phyloP scores from a whole-genome alignment of 345 rosid species.

The Lepidium didymum region DNA sequence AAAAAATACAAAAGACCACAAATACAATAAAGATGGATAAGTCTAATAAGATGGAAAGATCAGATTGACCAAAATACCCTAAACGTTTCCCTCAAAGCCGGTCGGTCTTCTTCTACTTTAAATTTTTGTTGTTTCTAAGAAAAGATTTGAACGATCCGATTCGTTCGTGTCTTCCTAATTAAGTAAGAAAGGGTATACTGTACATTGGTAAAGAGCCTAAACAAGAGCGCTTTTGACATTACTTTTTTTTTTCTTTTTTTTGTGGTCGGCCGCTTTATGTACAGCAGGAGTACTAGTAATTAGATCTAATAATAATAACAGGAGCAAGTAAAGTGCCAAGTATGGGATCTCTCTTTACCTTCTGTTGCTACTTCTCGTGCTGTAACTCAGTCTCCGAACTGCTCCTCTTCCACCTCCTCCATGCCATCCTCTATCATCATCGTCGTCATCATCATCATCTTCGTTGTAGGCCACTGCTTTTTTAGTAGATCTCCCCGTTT shows the following conservation, averaged over 20 bases:
- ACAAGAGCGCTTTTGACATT: neutral
- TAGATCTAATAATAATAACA: neutral
- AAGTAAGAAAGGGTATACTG: constrained; percentile 15
- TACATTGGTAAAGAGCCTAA: constrained; percentile 26
- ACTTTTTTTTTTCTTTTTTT: neutral
- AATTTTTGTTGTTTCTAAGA: neutral
- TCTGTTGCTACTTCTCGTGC: constrained; percentile 50
- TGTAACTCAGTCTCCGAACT: constrained; percentile 39
- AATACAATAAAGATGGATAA: neutral
- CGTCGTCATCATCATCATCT: constrained; percentile 45
- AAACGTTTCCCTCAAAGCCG: neutral
- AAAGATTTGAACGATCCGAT: neutral
- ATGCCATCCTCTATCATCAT: constrained; percentile 46
- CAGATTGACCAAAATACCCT: neutral
- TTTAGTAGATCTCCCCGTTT: constrained; percentile 22
- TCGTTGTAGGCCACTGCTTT: constrained; percentile 24
- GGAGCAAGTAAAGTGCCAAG: neutral
- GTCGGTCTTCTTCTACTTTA: neutral
- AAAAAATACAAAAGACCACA: neutral
- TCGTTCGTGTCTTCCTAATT: constrained; percentile 7
- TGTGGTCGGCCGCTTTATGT: constrained; percentile 7
- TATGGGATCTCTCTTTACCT: constrained; percentile 15
- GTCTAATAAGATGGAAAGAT: neutral
- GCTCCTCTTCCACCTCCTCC: constrained; percentile 41
- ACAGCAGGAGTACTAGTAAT: neutral